These are phyloP conservation scores for Phytophthora hybrid DNA, from an alignment of 352 stramenopile species.

Conservation along the genomic window DNA sequence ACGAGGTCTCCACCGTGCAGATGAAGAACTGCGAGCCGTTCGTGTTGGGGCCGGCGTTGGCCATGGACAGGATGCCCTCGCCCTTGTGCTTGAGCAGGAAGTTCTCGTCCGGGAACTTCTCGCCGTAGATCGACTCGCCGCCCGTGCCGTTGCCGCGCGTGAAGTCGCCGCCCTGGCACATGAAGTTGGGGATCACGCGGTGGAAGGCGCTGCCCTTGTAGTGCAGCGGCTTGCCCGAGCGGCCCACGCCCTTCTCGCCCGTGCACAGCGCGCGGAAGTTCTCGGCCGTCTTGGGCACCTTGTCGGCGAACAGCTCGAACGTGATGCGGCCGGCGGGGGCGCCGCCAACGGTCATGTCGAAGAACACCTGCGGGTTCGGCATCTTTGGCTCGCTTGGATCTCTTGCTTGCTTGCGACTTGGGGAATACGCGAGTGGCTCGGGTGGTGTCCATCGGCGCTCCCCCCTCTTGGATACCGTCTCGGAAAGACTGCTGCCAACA, in stretches of 20 bases:
- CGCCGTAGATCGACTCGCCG: constrained; percentile 94
- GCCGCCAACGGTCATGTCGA: constrained; percentile 97
- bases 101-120: constrained; percentile 98
- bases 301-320: constrained; percentile 89
- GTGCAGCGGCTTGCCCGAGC: constrained; percentile 90
- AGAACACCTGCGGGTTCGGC: constrained; percentile 96
- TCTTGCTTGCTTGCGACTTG: constrained; percentile 42
- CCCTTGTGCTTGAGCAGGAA: constrained; percentile 97
- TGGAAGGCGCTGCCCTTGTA: constrained; percentile 99
- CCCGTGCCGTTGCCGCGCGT: constrained; percentile 96
- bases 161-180: constrained; percentile 97
- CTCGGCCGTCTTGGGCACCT: constrained; percentile 95
- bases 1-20: constrained; percentile 93
- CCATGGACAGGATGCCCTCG: constrained; percentile 96
- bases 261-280: constrained; percentile 99
- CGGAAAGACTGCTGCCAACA: background rate
- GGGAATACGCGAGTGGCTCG: constrained; percentile 43
- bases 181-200: constrained; percentile 97
- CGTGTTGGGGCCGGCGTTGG: constrained; percentile 96
- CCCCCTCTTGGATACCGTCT: constrained; percentile 9
- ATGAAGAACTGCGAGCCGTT: constrained; percentile 99
- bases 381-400: constrained; percentile 48
- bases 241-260: constrained; percentile 94
- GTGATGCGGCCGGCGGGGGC: constrained; percentile 91
- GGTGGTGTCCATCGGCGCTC: constrained; percentile 8